phyloP scores from a whole-genome alignment of 805 yeast genomes.

The Cyberlindnera petersonii region DNA sequence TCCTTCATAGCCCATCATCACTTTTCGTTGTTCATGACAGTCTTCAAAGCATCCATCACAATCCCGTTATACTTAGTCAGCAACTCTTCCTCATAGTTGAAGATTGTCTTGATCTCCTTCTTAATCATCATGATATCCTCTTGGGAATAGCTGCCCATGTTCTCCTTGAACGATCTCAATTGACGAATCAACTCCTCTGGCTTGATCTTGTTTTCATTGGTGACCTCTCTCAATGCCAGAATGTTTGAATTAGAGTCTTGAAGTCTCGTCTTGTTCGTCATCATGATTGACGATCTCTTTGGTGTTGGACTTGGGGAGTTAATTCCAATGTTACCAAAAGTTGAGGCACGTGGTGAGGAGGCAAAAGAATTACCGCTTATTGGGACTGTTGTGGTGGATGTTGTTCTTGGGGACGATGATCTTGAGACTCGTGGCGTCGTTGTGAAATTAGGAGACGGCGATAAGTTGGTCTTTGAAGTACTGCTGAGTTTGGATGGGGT shows the following conservation, averaged over 20 bases:
- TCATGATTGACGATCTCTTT: slow-evolving; percentile 11
- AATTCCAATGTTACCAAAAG: slow-evolving; percentile 1
- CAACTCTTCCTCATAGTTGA: slow-evolving; percentile 27
- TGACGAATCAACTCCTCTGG: slow-evolving; percentile 16
- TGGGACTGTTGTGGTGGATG: too few relatives aligned
- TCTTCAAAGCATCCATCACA: slow-evolving; percentile 15
- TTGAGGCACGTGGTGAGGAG: slow-evolving; percentile 10
- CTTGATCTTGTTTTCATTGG: slow-evolving; percentile 16
- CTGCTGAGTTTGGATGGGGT: slow-evolving; percentile 23
- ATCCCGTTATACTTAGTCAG: slow-evolving; percentile 33
- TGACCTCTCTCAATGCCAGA: not conserved
- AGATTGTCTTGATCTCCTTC: slow-evolving; percentile 21
- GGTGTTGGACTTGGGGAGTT: slow-evolving; percentile 8
- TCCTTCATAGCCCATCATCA: slow-evolving; percentile 2
- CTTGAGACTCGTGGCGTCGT: slow-evolving; percentile 2
- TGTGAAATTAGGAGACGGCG: slow-evolving; percentile 19
- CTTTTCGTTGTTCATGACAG: slow-evolving; percentile 9
- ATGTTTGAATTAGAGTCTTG: slow-evolving; percentile 3
- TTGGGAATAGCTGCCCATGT: slow-evolving; percentile 21
- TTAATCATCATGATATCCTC: slow-evolving; percentile 23
- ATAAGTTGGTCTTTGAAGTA: slow-evolving; percentile 18
- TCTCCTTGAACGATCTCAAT: slow-evolving; percentile 17
- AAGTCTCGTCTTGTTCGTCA: slow-evolving; percentile 9
- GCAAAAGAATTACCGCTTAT: too few relatives aligned
- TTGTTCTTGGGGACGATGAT: too few relatives aligned